phyloP scores from a whole-genome alignment of 306 rosid species.

The Prunus davidiana region DNA sequence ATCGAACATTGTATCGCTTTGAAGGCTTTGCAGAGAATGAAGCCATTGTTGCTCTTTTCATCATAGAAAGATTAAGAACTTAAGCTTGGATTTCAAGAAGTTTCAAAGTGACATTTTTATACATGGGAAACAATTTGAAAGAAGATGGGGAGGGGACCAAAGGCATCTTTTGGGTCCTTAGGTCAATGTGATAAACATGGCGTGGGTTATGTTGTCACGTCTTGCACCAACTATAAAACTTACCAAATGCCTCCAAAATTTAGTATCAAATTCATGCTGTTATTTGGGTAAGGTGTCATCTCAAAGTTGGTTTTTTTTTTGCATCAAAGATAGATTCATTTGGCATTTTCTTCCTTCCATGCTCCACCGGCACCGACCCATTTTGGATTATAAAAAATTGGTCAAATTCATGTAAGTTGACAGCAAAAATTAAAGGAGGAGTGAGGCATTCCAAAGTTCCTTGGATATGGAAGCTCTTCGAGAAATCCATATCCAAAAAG shows the following conservation, averaged over 20 bases:
- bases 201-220: conserved; percentile 43
- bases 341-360: conserved; percentile 7
- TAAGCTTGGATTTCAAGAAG: background rate
- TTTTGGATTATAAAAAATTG: conserved; percentile 3
- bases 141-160: background rate
- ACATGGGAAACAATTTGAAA: background rate
- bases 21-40: conserved; percentile 50
- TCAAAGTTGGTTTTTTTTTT: background rate
- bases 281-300: conserved; percentile 30
- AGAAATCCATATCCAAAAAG: background rate
- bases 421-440: background rate
- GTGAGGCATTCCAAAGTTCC: conserved; percentile 21
- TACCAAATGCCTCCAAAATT: conserved; percentile 4
- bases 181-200: conserved; percentile 30
- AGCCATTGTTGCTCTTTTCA: conserved; percentile 38
- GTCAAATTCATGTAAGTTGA: conserved; percentile 24
- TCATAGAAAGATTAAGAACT: conserved; percentile 9
- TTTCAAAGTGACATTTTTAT: conserved; percentile 13
- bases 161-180: conserved; percentile 21
- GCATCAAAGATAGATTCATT: conserved; percentile 3
- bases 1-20: conserved; percentile 34
- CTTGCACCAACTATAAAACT: conserved; percentile 20
- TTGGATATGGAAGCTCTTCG: background rate
- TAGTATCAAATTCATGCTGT: conserved; percentile 2
- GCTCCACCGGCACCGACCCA: conserved; percentile 37